Evolutionary conservation across 2,329 filamentous ascomycete species (phyloP).

Genomic region (Cordyceps cateniannulata): DNA sequence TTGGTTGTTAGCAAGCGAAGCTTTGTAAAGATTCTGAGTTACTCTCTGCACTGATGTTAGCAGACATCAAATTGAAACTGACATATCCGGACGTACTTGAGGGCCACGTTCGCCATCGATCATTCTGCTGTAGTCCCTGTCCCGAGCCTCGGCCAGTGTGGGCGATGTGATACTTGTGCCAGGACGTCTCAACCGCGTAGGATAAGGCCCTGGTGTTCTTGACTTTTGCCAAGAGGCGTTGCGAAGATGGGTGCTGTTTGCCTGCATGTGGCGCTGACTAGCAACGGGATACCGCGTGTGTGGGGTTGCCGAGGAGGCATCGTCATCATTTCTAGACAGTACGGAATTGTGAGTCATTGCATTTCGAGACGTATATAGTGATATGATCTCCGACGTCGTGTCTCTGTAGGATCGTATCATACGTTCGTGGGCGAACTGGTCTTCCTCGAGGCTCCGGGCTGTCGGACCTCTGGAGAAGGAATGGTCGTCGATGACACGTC

Average conservation of each 20-base stretch:
- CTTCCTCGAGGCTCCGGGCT: slow-evolving; percentile 25
- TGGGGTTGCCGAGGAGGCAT: not conserved
- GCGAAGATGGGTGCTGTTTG: not conserved
- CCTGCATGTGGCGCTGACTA: not conserved
- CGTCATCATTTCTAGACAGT: not conserved
- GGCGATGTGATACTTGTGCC: slow-evolving; percentile 44
- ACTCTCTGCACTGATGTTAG: slow-evolving; percentile 34
- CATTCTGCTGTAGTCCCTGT: slow-evolving; percentile 44
- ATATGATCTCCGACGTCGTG: slow-evolving; percentile 48
- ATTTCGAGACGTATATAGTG: slow-evolving; percentile 41
- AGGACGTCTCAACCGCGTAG: slow-evolving; percentile 49
- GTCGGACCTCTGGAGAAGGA: slow-evolving; percentile 22
- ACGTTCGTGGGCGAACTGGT: slow-evolving; percentile 33
- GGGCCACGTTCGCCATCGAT: slow-evolving; percentile 42
- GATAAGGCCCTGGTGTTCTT: slow-evolving; percentile 53
- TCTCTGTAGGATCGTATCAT: slow-evolving; percentile 44
- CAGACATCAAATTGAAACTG: not conserved
- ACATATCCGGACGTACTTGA: slow-evolving; percentile 30
- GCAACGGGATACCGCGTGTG: not conserved
- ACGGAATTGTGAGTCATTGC: not conserved
- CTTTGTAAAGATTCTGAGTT: slow-evolving; percentile 35
- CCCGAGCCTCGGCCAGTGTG: slow-evolving; percentile 40
- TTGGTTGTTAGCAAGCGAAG: slow-evolving; percentile 28
- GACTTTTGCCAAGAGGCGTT: slow-evolving; percentile 22
- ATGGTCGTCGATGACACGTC: slow-evolving; percentile 25